Base-by-base conservation (phyloP, 108 stramenopile species). In the Nitzschia sp. region DNA sequence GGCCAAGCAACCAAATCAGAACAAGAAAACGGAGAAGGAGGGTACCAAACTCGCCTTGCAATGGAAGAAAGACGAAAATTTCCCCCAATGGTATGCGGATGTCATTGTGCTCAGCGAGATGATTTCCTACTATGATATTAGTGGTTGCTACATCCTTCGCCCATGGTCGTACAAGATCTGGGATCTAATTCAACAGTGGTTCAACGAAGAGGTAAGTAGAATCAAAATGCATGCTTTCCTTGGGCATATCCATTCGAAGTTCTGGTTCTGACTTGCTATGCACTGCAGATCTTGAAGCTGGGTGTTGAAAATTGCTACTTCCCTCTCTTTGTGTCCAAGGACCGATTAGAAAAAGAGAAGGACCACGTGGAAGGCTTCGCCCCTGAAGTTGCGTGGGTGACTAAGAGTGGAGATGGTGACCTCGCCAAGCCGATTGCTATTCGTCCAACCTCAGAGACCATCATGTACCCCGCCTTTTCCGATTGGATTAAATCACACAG, bases 311-410 rank as follows among this genome's bases (percentile, higher is more conserved):
- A 98, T 77, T 81, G 91, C 54, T 98, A 99, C 84, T 99, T 99
- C 65, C 99, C 99, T 31, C 80, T 99, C 74, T 98, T 99, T 77
- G 98, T 99, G 15, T 83, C 91, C 28, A 71, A 89, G 74, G 85
- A 89, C 64, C 95, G 96, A 24, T 75, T 99, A 54, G 95, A 97
- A 54, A 89, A 93, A 64, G 99, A 99, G 73, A 95, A 98, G 82
- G 98, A 98, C 75, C 99, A 99, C 75, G 96, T 99, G 28, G 99
- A 98, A 85, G 99, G 97, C 13, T 99, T 99, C 55, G 98, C 99
- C 1, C 97, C 98, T 21, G 99, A 99, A 74, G 96, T 97, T 49
- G 97, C 97, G 1, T 97, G 96, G 97, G 98, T 98, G 9, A 98
- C 97, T 45, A 92, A 91, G 74, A 80, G 77, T 53, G 95, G 94